Evolutionary conservation across 192 early-diverging fungal genomes (phyloP).

Genomic region (Endogone sp.): DNA sequence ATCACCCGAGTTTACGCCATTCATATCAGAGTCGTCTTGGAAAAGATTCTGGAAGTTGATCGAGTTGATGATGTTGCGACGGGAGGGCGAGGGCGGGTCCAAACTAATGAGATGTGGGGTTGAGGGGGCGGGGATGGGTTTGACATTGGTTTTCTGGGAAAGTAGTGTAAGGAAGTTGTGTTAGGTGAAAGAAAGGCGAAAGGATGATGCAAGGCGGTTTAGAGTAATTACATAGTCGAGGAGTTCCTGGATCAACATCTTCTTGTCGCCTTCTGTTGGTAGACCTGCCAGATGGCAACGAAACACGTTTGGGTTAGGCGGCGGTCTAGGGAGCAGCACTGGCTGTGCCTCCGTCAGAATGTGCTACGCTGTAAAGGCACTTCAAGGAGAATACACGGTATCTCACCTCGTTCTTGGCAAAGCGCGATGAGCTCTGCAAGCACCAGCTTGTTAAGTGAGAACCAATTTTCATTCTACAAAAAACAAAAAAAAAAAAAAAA

Average conservation of each 20-base stretch:
- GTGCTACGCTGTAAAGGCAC: too few species aligned
- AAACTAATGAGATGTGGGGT: constrained; percentile 56
- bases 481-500: background rate
- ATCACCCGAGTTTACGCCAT: constrained; percentile 42
- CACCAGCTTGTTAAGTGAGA: constrained; percentile 56
- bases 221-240: constrained; percentile 56
- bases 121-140: constrained; percentile 64
- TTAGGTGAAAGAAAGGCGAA: background rate
- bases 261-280: constrained; percentile 60
- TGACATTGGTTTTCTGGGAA: constrained; percentile 53
- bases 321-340: too few species aligned
- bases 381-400: too few species aligned
- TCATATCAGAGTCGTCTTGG: constrained; percentile 30
- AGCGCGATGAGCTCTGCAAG: constrained; percentile 68
- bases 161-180: background rate
- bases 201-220: background rate
- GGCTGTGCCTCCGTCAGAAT: too few species aligned
- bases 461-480: constrained; percentile 45
- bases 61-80: constrained; percentile 33
- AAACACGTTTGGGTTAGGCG: background rate
- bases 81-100: constrained; percentile 38
- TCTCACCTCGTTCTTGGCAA: constrained; percentile 66
- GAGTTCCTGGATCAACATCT: constrained; percentile 50
- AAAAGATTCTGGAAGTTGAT: constrained; percentile 42
- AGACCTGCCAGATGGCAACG: constrained; percentile 37